A percentile compares a stretch with the other conserved stretches of the same genome.
These are phyloP conservation scores for Cyclotella choctawhatcheeana DNA, from an alignment of 108 stramenopile species.

Conservation along the genomic window DNA sequence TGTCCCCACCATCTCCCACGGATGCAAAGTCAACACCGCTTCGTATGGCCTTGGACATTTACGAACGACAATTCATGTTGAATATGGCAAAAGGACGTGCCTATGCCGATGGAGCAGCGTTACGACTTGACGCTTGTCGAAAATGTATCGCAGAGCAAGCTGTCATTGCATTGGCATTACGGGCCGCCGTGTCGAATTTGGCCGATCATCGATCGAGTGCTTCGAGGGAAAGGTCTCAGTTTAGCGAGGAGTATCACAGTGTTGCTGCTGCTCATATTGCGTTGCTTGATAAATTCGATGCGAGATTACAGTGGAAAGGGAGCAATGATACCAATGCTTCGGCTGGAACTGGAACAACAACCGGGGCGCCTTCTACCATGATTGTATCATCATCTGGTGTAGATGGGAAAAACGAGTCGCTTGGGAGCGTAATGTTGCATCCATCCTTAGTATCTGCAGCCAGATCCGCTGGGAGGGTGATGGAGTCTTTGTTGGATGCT, in stretches of 20 bases:
- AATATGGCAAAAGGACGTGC: slow-evolving; percentile 73
- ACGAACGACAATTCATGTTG: slow-evolving; percentile 81
- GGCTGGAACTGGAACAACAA: too few species aligned
- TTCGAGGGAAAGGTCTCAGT: slow-evolving; percentile 68
- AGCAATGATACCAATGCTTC: neutral
- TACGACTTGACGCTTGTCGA: slow-evolving; percentile 68
- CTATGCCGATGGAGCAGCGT: slow-evolving; percentile 79
- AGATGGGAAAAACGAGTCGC: slow-evolving; percentile 33
- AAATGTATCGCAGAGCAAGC: slow-evolving; percentile 81
- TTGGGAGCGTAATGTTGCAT: slow-evolving; percentile 66
- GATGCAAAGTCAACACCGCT: slow-evolving; percentile 54
- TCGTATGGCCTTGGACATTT: slow-evolving; percentile 75
- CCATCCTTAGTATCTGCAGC: slow-evolving; percentile 73
- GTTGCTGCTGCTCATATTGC: slow-evolving; percentile 53
- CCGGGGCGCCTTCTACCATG: slow-evolving; percentile 24
- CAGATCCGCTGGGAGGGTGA: slow-evolving; percentile 74
- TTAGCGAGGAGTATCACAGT: slow-evolving; percentile 63
- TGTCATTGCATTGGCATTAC: slow-evolving; percentile 77
- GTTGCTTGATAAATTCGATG: slow-evolving; percentile 69
- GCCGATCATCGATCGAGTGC: slow-evolving; percentile 81
- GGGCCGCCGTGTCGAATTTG: slow-evolving; percentile 87
- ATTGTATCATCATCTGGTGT: neutral
- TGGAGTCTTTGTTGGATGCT: slow-evolving; percentile 82
- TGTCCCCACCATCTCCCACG: slow-evolving; percentile 61
- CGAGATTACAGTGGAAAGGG: slow-evolving; percentile 17